phyloP scores from a whole-genome alignment of 257 asterid species.

The Leptodermis oblonga region DNA sequence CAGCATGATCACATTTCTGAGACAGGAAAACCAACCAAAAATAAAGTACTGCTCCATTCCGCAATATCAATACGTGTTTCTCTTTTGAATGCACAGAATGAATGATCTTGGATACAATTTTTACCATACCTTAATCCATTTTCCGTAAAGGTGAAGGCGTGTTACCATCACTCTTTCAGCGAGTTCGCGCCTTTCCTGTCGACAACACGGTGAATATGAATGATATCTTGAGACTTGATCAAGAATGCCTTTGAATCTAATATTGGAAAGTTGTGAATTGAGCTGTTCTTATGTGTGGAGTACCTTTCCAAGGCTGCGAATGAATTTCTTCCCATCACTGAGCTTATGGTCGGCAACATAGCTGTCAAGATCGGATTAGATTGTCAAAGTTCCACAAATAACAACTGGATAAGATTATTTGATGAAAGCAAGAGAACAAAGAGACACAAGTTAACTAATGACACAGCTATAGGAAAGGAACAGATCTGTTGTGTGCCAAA shows the following conservation, averaged over 20 bases:
- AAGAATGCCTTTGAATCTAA: neutral
- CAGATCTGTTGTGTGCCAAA: neutral
- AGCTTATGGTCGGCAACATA: conserved; percentile 54
- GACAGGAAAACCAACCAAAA: neutral
- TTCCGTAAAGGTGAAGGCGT: conserved; percentile 79
- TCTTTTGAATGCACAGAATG: neutral
- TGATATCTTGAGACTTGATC: neutral
- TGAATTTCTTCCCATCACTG: conserved; percentile 61
- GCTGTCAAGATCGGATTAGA: conserved; percentile 28
- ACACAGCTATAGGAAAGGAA: neutral
- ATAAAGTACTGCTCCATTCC: neutral
- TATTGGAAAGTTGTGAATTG: neutral
- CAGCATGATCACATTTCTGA: conserved; percentile 80
- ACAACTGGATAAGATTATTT: neutral
- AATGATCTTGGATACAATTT: neutral
- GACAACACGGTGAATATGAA: conserved; percentile 8
- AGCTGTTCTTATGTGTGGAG: neutral
- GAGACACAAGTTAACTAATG: neutral
- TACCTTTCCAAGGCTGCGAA: conserved; percentile 79
- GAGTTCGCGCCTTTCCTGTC: conserved; percentile 68
- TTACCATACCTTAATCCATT: conserved; percentile 67
- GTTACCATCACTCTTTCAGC: conserved; percentile 95
- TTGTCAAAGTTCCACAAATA: conserved; percentile 4
- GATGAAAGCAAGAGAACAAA: neutral
- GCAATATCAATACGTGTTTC: neutral